Evolutionary conservation across 2,329 filamentous ascomycete species (phyloP), one percentile per base, ranked within the genome.

Genomic region (Myotisia sp.): DNA sequence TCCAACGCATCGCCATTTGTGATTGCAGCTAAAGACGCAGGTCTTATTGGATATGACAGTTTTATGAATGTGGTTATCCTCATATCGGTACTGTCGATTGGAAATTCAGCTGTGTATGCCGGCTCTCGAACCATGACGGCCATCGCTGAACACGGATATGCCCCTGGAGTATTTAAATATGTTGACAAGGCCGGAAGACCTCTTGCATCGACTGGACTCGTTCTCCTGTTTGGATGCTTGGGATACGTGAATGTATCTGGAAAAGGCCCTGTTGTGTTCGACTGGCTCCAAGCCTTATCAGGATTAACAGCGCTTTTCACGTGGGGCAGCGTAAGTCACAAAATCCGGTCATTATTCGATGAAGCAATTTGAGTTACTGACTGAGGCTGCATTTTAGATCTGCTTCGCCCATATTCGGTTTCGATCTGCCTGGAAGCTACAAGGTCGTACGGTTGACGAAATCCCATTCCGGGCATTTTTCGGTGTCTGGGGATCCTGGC

Each of bases 31-130:
- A 65, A 68, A 10, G 68, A 71, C 20, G 79, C 79, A 3, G 74
- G 76, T 0, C 74, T 85, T 37, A 64, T 62, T 3, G 75, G 68
- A 4, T 68, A 85, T 3, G 75, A 78, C 0, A 74, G 71, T 5
- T 69, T 86, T 34, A 74, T 86, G 54, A 86, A 86, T 51, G 79
- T 78, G 23, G 64, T 84, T 17, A 75, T 86, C 44, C 65, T 85
- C 43, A 79, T 75, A 0, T 79, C 76, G 0, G 77, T 76, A 0
- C 76, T 72, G 57, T 82, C 76, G 0, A 67, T 77, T 0, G 74
- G 70, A 0, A 84, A 83, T 44, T 73, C 77, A 43, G 71, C 67
- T 46, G 59, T 84, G 28, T 65, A 66, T 45, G 60, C 62, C 2
- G 64, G 73, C 29, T 80, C 76, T 3, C 70, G 81, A 13, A 85